Base-by-base conservation (phyloP, 192 early-diverging fungal genomes). In the Spizellomyces sp. region DNA sequence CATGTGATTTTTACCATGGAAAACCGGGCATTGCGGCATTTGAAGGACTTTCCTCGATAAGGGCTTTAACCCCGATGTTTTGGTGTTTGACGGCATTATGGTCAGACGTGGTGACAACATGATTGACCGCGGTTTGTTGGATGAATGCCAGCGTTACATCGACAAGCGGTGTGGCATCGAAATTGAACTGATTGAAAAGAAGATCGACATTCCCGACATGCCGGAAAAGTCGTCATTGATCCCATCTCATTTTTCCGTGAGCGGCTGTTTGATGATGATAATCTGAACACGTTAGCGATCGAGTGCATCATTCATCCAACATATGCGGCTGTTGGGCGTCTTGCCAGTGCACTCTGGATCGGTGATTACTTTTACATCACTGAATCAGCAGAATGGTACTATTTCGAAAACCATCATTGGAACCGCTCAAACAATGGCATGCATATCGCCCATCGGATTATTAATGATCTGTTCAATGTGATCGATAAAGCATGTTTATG, bases 341-440 rank as follows among this genome's bases (percentile, higher is more conserved):
- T 48, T 46, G 42, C 47, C 47, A 12, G 14, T 46, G 41, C 47
- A 12, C 15, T 48, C 10, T 64, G 63, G 63, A 46, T 14, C 14
- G 45, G 47, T 46, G 63, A 64, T 9, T 64, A 46, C 41, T 64
- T 46, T 21, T 27, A 64, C 63, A 27, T 46, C 9, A 46, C 41
- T 46, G n/a, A n/a, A n/a, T n/a, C n/a, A n/a, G 21, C 9, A 9
- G 63, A 19, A 9, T 64, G 63, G 63, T 64, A 45, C 42, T 64
- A 46, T 45, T 64, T 64, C 36, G 14, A 10, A 27, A 48, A 44
- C 10, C 63, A 64, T 64, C 63, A 45, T 9, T 64, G 63, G 63
- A 27, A 44, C 10, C 10, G 21, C 10, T n/a, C n/a, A n/a, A 45
- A 64, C 43, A 48, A 44, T 45, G 63, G 63, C 10, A 36, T 12